Conservation (phyloP, 208 protist species). For the Trypanosomatidae sp. region DNA sequence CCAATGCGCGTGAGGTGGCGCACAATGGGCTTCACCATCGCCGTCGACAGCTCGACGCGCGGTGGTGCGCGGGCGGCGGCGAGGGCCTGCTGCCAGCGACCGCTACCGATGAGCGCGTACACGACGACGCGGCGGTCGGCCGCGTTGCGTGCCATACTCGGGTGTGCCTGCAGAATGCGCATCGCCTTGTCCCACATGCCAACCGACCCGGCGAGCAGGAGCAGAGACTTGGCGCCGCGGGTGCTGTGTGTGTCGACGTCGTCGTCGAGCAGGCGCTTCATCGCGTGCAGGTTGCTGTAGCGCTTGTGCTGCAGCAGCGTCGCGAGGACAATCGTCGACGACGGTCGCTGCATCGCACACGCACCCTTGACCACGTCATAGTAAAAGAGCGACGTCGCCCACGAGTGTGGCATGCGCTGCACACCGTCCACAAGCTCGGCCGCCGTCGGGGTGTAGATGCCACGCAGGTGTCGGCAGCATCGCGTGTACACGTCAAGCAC, state of each 20-base stretch:
- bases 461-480: conserved; percentile 19
- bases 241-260: conserved; percentile 41
- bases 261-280: conserved; percentile 60
- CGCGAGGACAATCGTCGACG: conserved; percentile 18
- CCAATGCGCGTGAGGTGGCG: conserved; percentile 22
- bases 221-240: conserved; percentile 27
- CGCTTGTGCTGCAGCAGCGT: conserved; percentile 38
- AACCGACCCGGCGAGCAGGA: conserved; percentile 42
- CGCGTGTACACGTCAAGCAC: conserved; percentile 35
- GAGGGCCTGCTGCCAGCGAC: conserved; percentile 33
- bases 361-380: conserved; percentile 48
- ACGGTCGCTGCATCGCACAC: conserved; percentile 10
- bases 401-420: conserved; percentile 38
- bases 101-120: conserved; percentile 16
- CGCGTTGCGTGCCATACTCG: conserved; percentile 9
- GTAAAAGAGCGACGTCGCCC: conserved; percentile 64
- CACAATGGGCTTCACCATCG: conserved; percentile 45
- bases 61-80: conserved; percentile 8
- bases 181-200: conserved; percentile 70
- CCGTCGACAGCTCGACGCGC: conserved; percentile 10
- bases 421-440: conserved; percentile 54
- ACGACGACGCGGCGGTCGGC: conserved; percentile 29
- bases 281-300: conserved; percentile 18
- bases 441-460: conserved; percentile 41
- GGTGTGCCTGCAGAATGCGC: conserved; percentile 15